A percentile compares a stretch with the other conserved stretches of the same genome.
phyloP scores from a whole-genome alignment of 345 rosid species.

The Arabidopsis arenosa region DNA sequence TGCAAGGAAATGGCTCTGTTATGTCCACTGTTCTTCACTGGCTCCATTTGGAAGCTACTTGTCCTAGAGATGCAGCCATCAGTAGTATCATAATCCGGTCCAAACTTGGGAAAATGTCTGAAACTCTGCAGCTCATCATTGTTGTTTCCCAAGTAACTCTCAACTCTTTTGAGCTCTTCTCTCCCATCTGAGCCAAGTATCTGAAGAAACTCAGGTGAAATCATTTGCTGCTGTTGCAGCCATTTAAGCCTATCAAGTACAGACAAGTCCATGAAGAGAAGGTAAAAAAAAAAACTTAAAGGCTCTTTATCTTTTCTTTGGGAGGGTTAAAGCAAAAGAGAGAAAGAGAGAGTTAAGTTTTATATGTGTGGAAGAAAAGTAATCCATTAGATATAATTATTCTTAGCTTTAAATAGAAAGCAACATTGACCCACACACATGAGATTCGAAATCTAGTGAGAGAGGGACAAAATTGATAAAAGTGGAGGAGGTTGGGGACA shows the following conservation, averaged over 20 bases:
- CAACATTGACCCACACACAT: constrained; percentile 50
- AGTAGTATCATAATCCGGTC: constrained; percentile 39
- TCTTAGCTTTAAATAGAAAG: constrained; percentile 48
- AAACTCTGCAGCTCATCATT: constrained; percentile 42
- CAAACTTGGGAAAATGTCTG: constrained; percentile 39
- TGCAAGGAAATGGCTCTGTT: constrained; percentile 35
- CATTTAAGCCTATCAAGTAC: constrained; percentile 50
- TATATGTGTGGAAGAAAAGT: constrained; percentile 36
- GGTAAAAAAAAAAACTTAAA: constrained; percentile 6
- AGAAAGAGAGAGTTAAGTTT: constrained; percentile 33
- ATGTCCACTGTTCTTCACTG: constrained; percentile 36
- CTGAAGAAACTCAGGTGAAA: constrained; percentile 43
- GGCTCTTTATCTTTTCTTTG: constrained; percentile 35
- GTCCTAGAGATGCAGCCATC: constrained; percentile 52
- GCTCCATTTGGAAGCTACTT: constrained; percentile 45
- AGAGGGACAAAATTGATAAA: constrained; percentile 45
- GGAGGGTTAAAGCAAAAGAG: constrained; percentile 28
- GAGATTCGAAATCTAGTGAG: constrained; percentile 46
- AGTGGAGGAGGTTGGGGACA: constrained; percentile 47
- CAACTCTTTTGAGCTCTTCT: constrained; percentile 39
- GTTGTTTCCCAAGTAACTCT: constrained; percentile 41
- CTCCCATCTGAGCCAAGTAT: constrained; percentile 44
- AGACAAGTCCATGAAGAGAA: constrained; percentile 49
- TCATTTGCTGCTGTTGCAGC: constrained; percentile 49
- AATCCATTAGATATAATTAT: constrained; percentile 39